Evolutionary conservation across 495 filamentous ascomycete genomes (phyloP).

Genomic region (Annulohypoxylon nitens): DNA sequence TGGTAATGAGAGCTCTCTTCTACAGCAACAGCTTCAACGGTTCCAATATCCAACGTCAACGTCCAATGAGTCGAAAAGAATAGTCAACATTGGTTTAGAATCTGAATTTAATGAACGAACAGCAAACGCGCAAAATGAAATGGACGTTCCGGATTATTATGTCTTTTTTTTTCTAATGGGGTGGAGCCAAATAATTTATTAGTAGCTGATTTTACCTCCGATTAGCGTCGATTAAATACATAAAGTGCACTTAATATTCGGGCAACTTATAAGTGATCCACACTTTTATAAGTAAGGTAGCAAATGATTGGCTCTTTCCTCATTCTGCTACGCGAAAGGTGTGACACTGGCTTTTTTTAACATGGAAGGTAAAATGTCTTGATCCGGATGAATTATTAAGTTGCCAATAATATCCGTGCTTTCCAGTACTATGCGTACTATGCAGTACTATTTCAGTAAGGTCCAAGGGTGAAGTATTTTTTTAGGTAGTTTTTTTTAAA

Average conservation of each 20-base stretch:
- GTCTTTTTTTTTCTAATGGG: slow-evolving; percentile 26
- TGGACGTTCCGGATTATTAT: slow-evolving; percentile 36
- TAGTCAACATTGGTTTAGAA: neutral
- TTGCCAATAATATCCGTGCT: slow-evolving; percentile 24
- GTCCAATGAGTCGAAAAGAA: neutral
- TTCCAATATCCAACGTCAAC: neutral
- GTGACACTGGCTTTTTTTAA: slow-evolving; percentile 35
- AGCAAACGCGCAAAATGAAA: slow-evolving; percentile 19
- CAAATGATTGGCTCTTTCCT: slow-evolving; percentile 30
- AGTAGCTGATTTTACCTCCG: slow-evolving; percentile 45
- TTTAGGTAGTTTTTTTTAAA: neutral
- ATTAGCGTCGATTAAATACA: slow-evolving; percentile 47
- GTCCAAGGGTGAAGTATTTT: neutral
- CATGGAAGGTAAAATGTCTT: slow-evolving; percentile 40
- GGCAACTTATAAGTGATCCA: slow-evolving; percentile 43
- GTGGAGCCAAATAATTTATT: slow-evolving; percentile 40
- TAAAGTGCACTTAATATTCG: slow-evolving; percentile 41
- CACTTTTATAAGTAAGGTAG: slow-evolving; percentile 28
- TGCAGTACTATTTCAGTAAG: neutral
- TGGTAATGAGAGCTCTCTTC: neutral
- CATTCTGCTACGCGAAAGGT: slow-evolving; percentile 38
- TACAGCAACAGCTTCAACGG: neutral
- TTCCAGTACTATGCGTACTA: neutral
- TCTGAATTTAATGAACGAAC: slow-evolving; percentile 25
- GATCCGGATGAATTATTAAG: slow-evolving; percentile 38